Base-by-base conservation (phyloP, 257 asterid genomes). In the Anisodus tanguticus region DNA sequence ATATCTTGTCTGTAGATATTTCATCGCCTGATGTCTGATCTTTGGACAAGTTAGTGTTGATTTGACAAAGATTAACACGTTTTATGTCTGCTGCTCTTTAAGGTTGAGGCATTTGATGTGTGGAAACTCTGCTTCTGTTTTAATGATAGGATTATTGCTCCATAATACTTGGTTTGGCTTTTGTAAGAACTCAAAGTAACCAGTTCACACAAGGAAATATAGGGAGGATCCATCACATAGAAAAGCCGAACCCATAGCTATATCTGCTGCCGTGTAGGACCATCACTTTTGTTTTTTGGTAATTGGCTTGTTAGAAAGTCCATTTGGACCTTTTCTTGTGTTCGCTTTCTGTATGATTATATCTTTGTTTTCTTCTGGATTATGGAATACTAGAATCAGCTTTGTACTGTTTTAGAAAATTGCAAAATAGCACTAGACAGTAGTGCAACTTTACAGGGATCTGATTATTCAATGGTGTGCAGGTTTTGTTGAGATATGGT, bases 401-500 rank as follows among this genome's bases (percentile, higher is more conserved):
- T 37, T 35, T 72, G 63, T 26, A 7, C 81, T 6, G n/a, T 6
- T 53, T 51, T 7, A 53, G 72, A 76, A 84, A 80, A 9, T 72
- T 45, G 49, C 19, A 12, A 71, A 85, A 9, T 39, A 45, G 49
- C 2, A 69, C 49, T 9, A 9, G 19, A 83, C 7, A 26, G 9
- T 58, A 39, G 22, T 67, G 8, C 37, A 55, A 8, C 43, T 37
- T 72, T 2, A 55, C 47, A 8, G 8, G 17, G 9, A 82, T 71
- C 71, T 79, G 69, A 64, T 70, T 80, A 8, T 12, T 15, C 57
- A 51, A 43, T 83, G 22, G 41, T 87, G 57, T 57, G 43, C 90
- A 97, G 98, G 92, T 97, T 80, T 76, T 97, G 22, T 71, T 91
- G 64, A 88, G 98, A 88, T 93, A 87, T 57, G 83, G 89, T 85